Base-by-base conservation (phyloP, 1,284 basidiomycete genomes). In the Sparassis latifolia region DNA sequence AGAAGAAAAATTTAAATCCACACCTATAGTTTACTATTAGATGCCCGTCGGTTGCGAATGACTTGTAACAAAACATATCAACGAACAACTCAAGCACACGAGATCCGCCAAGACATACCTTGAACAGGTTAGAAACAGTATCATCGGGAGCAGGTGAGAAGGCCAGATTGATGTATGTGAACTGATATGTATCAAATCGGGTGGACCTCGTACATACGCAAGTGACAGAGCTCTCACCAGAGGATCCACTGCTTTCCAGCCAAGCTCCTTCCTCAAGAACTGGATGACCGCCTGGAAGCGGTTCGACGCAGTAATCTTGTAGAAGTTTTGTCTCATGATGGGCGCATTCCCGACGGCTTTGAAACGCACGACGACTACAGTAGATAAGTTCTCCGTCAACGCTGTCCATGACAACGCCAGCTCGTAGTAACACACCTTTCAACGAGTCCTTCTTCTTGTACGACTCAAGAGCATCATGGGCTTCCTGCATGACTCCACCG, bases 311-410 rank as follows among this genome's bases (percentile, higher is more conserved):
- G 93, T 95, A 59, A 98, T 96, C 74, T 96, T 96, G 81, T 94
- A 97, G 65, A 96, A 90, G 71, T 97, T 97, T 73, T 96, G 90
- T 72, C 90, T 96, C 94, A 98, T 97, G 62, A 98, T 95, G 1
- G 96, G 96, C 0, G 95, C 95, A 58, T 95, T 95, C 42, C 96
- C 96, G n/a, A 97, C 92, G 1, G 95, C 94, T 66, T 97, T 97
- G 82, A 98, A 99, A 39, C 93, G 85, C 6, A 99, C 93, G 51
- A 98, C 89, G 49, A 98, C 95, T 97, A 66, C 12, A 30, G 27
- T 31, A 31, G n/a, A 45, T 27, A 10, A 32, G 27, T 20, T 33
- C 44, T 27, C 32, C 37, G 33, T 10, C 20, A 43, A 27, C 41
- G 38, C 10, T 5, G 20, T 38, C n/a, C 37, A n/a, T 9, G 48